phyloP scores from a whole-genome alignment of 225 moss, liverwort and hornwort genomes.

The Polytrichum formosum region DNA sequence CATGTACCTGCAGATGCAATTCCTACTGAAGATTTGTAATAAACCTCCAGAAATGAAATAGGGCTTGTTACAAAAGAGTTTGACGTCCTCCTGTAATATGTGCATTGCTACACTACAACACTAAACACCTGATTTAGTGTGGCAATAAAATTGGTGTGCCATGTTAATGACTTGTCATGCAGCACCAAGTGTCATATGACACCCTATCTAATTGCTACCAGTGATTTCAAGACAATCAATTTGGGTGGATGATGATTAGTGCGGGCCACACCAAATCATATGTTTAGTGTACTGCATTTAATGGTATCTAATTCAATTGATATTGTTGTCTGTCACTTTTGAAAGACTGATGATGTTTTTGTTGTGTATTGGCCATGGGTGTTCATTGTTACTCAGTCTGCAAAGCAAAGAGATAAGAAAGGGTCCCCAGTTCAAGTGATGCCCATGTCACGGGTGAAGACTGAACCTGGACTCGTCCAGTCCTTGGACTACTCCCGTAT shows the following conservation, averaged over 20 bases:
- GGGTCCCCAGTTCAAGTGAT: conserved; percentile 34
- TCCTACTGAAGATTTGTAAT: neutral
- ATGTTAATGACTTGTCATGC: no score
- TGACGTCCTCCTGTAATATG: no score
- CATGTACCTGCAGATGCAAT: neutral
- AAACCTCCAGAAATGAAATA: neutral
- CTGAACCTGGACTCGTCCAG: conserved; percentile 53
- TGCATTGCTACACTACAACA: no score
- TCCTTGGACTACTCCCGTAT: conserved; percentile 39
- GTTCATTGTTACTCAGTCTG: conserved; percentile 28
- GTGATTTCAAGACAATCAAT: no score
- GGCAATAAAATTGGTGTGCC: no score
- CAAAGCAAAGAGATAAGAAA: conserved; percentile 59
- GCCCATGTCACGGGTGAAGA: conserved; percentile 54
- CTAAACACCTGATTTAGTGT: no score
- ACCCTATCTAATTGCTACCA: no score
- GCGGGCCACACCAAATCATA: no score
- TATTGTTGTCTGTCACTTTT: neutral
- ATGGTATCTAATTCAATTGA: no score
- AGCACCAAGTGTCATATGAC: no score
- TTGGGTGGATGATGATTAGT: no score
- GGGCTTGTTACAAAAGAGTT: neutral
- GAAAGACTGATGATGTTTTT: conserved; percentile 16
- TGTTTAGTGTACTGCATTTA: no score
- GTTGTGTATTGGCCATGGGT: conserved; percentile 26